phyloP scores from a whole-genome alignment of 495 filamentous ascomycete genomes.

The Jackrogersella minutella region DNA sequence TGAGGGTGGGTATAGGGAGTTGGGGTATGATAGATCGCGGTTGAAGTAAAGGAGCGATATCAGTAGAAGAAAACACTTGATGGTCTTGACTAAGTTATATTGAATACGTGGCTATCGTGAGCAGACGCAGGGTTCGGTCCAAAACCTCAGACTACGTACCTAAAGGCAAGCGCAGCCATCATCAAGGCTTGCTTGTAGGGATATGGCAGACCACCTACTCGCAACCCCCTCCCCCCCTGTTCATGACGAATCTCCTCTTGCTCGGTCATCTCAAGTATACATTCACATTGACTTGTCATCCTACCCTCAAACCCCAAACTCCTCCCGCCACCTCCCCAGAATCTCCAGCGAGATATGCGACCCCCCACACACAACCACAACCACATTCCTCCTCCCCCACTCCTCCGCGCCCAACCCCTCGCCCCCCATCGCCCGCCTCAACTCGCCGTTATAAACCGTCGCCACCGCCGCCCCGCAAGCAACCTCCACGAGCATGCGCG shows the following conservation, averaged over 20 bases:
- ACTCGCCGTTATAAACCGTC: slow-evolving; percentile 68
- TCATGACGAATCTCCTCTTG: not conserved
- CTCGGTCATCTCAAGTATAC: not conserved
- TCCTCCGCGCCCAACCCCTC: slow-evolving; percentile 58
- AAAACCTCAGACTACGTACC: too few species aligned
- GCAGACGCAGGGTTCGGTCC: too few species aligned
- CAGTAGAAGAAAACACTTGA: not conserved
- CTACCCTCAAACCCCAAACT: slow-evolving; percentile 53
- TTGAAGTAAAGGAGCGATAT: not conserved
- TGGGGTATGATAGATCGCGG: slow-evolving; percentile 28
- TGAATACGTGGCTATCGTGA: too few species aligned
- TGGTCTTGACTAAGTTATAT: too few species aligned
- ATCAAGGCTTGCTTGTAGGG: not conserved
- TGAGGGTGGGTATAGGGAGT: slow-evolving; percentile 16
- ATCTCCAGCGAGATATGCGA: slow-evolving; percentile 74
- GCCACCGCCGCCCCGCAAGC: slow-evolving; percentile 83
- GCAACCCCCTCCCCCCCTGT: not conserved
- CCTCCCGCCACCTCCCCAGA: slow-evolving; percentile 68
- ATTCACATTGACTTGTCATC: too few species aligned
- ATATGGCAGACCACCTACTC: not conserved
- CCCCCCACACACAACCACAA: slow-evolving; percentile 89
- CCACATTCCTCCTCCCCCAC: slow-evolving; percentile 71
- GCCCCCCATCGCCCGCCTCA: slow-evolving; percentile 68
- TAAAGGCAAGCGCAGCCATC: not conserved
- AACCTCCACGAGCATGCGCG: slow-evolving; percentile 79